Evolutionary conservation across 2,329 filamentous ascomycete species (phyloP).

Genomic region (Aspergillus luchuensis): DNA sequence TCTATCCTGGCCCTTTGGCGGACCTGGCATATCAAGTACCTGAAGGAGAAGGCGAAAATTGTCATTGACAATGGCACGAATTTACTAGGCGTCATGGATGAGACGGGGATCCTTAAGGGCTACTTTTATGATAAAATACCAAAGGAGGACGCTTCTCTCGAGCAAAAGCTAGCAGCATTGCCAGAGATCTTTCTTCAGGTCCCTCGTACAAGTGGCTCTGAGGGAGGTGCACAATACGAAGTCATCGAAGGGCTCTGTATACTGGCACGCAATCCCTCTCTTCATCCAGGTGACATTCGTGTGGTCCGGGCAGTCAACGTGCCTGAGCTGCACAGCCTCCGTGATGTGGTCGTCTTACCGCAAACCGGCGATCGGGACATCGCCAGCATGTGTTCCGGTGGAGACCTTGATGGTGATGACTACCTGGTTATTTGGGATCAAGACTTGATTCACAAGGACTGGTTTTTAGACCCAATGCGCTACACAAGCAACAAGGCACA

Average conservation of each 20-base stretch:
- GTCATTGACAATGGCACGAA: constrained; percentile 81
- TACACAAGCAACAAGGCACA: constrained; percentile 63
- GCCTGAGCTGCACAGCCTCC: constrained; percentile 71
- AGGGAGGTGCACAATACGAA: constrained; percentile 57
- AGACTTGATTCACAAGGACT: constrained; percentile 67
- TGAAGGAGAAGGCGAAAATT: constrained; percentile 92
- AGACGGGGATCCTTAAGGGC: constrained; percentile 74
- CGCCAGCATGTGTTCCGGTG: constrained; percentile 92
- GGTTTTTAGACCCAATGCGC: constrained; percentile 77
- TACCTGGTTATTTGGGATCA: constrained; percentile 92
- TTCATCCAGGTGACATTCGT: constrained; percentile 89
- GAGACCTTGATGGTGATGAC: constrained; percentile 94
- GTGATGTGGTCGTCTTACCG: constrained; percentile 85
- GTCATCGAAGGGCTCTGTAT: constrained; percentile 77
- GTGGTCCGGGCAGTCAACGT: constrained; percentile 82
- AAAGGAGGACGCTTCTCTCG: constrained; percentile 28
- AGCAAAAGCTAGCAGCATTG: constrained; percentile 56
- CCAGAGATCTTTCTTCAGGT: constrained; percentile 92
- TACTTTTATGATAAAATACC: constrained; percentile 59
- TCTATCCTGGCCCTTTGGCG: constrained; percentile 82
- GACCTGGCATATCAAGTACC: constrained; percentile 81
- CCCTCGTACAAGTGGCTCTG: constrained; percentile 50
- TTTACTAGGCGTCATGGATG: constrained; percentile 84
- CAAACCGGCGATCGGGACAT: constrained; percentile 80
- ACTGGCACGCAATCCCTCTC: constrained; percentile 86